Evolutionary conservation across 2,329 filamentous ascomycete genomes (phyloP).

Genomic region (Epichloe gansuensis): DNA sequence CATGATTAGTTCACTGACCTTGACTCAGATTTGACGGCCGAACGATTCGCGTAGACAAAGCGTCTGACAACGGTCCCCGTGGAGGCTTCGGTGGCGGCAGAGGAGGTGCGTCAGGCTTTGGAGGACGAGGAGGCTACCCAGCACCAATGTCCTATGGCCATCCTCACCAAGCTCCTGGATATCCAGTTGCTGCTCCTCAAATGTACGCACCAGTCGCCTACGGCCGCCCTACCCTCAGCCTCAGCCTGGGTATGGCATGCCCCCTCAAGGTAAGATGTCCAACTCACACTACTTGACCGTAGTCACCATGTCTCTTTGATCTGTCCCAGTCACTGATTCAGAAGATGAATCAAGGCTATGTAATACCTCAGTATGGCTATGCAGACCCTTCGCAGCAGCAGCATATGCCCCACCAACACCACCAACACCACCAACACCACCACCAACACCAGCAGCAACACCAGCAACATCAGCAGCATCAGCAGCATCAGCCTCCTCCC

Average conservation of each 20-base stretch:
- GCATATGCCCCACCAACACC: conserved; percentile 6
- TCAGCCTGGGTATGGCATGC: conserved; percentile 23
- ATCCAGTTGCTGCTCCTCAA: conserved; percentile 21
- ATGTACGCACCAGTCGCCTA: conserved; percentile 26
- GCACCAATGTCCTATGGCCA: conserved; percentile 25
- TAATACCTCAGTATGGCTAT: conserved; percentile 33
- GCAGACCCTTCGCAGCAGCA: conserved; percentile 13
- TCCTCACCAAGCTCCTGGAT: conserved; percentile 26
- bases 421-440: no score
- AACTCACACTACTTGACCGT: not conserved
- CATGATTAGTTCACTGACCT: conserved; percentile 4
- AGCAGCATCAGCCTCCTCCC: conserved; percentile 7
- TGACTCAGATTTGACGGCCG: conserved; percentile 74
- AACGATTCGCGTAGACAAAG: conserved; percentile 89
- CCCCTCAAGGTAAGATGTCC: conserved; percentile 27
- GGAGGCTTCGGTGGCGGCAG: conserved; percentile 28
- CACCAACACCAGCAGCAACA: conserved; percentile 9
- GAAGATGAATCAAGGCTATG: conserved; percentile 20
- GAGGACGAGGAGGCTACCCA: conserved; percentile 34
- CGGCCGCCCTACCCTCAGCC: conserved; percentile 24
- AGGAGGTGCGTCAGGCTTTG: conserved; percentile 28
- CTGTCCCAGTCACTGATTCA: conserved; percentile 5
- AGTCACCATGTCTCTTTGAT: not conserved
- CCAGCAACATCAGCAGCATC: conserved; percentile 8
- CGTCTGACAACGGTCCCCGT: conserved; percentile 64